These are phyloP conservation scores for Coix lacrymajobi DNA, from an alignment of 176 grass and related monocot species.

Conservation along the genomic window DNA sequence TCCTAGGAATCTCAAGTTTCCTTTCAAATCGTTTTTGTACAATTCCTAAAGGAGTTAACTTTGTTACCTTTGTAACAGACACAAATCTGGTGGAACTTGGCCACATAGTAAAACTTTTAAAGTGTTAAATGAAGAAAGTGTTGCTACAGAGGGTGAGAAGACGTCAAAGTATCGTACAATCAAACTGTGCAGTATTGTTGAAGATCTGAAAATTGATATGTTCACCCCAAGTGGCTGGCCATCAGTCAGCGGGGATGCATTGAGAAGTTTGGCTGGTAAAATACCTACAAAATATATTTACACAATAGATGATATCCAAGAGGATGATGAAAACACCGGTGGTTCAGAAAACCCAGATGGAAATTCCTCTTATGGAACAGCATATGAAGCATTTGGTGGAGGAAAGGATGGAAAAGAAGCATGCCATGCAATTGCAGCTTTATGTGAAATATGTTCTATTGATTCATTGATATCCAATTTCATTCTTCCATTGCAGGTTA, in stretches of 20 bases:
- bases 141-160: constrained; percentile 52
- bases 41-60: constrained; percentile 4
- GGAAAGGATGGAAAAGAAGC: constrained; percentile 80
- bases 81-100: constrained; percentile 44
- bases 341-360: constrained; percentile 26
- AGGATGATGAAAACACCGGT: constrained; percentile 21
- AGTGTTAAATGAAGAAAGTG: constrained; percentile 60
- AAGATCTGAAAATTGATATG: constrained; percentile 53
- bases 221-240: constrained; percentile 67
- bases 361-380: constrained; percentile 52
- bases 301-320: constrained; percentile 27
- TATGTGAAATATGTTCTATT: constrained; percentile 80
- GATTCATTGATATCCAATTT: constrained; percentile 87
- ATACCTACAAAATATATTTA: constrained; percentile 55
- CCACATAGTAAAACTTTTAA: constrained; percentile 59
- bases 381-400: constrained; percentile 75
- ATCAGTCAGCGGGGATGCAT: constrained; percentile 47
- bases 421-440: constrained; percentile 80
- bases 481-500: constrained; percentile 86
- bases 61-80: constrained; percentile 33
- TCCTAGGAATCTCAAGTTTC: neutral
- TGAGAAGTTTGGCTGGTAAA: constrained; percentile 74
- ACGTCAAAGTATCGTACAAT: constrained; percentile 54
- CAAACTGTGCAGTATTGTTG: constrained; percentile 44
- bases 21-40: constrained; percentile 6